These are phyloP conservation scores for Rhododendron williamsianum DNA, from an alignment of 148 eudicot species.

Conservation along the genomic window DNA sequence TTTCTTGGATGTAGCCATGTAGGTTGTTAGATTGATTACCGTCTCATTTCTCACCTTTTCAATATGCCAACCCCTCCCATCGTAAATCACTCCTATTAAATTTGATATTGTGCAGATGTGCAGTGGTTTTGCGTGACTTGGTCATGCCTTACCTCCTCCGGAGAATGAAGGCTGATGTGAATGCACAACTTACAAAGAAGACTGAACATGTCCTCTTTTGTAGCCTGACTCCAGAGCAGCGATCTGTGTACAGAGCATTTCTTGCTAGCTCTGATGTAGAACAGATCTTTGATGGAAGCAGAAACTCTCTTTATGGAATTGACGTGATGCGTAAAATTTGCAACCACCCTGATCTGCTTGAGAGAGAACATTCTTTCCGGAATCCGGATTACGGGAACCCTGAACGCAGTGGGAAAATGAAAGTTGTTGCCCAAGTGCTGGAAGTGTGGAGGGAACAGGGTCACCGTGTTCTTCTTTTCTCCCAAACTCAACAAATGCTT, in stretches of 20 bases:
- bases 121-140: constrained; percentile 90
- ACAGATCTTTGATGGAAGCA: constrained; percentile 82
- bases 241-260: constrained; percentile 84
- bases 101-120: constrained; percentile 58
- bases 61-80: not conserved
- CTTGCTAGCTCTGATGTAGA: constrained; percentile 98
- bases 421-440: constrained; percentile 79
- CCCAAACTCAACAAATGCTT: constrained; percentile 99
- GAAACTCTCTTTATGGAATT: constrained; percentile 91
- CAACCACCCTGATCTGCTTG: constrained; percentile 96
- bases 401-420: constrained; percentile 97
- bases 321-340: constrained; percentile 99
- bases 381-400: constrained; percentile 94
- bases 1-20: not conserved
- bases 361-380: constrained; percentile 76
- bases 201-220: constrained; percentile 99
- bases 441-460: constrained; percentile 96
- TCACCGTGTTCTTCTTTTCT: constrained; percentile 87
- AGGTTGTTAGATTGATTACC: not conserved
- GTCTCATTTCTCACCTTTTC: not conserved
- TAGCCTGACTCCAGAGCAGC: constrained; percentile 82
- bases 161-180: constrained; percentile 94
- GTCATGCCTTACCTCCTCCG: constrained; percentile 97
- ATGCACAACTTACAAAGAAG: constrained; percentile 90
- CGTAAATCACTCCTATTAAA: not conserved